Evolutionary conservation across 2,329 filamentous ascomycete genomes (phyloP).

Genomic region (Fusarium sp.): DNA sequence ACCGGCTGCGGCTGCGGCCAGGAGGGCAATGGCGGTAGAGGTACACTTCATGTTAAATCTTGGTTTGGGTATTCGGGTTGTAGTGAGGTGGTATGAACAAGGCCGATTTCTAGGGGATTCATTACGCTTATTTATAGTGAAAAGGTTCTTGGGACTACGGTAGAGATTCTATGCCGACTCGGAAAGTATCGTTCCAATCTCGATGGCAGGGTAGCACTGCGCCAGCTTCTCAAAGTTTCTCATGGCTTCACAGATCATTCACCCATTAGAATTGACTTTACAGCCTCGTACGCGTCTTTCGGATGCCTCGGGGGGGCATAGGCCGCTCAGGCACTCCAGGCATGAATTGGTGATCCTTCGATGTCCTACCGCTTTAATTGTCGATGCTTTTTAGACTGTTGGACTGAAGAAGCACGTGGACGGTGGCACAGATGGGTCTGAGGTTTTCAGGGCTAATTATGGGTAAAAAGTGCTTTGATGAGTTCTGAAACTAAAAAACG

Average conservation of each 20-base stretch:
- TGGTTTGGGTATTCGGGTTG: no score
- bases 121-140: neutral
- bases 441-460: no score
- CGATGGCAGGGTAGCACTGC: neutral
- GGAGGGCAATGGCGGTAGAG: neutral
- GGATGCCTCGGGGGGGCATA: neutral
- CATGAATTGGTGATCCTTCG: neutral
- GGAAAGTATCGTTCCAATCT: neutral
- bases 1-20: neutral
- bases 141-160: neutral
- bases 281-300: neutral
- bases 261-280: neutral
- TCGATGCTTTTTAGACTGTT: neutral
- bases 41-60: neutral
- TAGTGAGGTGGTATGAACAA: neutral
- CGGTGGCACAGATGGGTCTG: neutral
- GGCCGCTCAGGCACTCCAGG: neutral
- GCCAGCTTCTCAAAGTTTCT: neutral
- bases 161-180: neutral
- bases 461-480: neutral
- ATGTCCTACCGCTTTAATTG: neutral
- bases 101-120: neutral
- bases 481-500: neutral
- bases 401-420: neutral
- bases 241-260: neutral